Base-by-base conservation (phyloP, 1,284 basidiomycete genomes). In the Apiotrichum gracile region DNA sequence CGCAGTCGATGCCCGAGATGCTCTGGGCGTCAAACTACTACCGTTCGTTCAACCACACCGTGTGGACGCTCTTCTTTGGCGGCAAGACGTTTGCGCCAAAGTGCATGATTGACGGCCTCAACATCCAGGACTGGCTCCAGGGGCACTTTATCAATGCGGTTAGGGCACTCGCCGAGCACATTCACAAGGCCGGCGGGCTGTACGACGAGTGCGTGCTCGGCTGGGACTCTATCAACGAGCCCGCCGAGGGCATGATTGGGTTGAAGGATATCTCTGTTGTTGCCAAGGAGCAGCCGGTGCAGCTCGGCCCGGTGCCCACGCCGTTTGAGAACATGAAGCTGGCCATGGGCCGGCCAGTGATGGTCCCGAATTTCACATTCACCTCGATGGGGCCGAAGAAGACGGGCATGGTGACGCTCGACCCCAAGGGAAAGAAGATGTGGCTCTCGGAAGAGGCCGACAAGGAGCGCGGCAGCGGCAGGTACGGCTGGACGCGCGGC, bases 151-250 rank as follows among this genome's bases (percentile, higher is more conserved):
- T 92, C 62, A 80, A 80, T 21, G 91, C 94, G 0, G 82, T 87
- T 61, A 83, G 82, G 0, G 75, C 78, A 34, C 80, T 98, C 33
- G 91, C 87, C 0, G 82, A 88, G 65, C 80, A 82, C 25, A 87
- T 98, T 40, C 75, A 77, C 2, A 82, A 81, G 14, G 87, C 85
- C 0, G 85, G 83, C 44, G 68, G 61, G 14, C 76, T 97, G 19
- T 74, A 87, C 25, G 93, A 97, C 44, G 83, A 85, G 40, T 91
- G 89, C 60, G 83, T 98, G 24, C 85, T 97, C 52, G 94, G 94
- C 0, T 97, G 94, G 94, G 94, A 98, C 70, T 88, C 85, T 64
- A 78, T 97, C 75, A 97, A 97, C 71, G 94, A 98, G 73, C 93
- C 94, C 0, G 86, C 85, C 43, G 89, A 92, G 60, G 94, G 93